Base-by-base conservation (phyloP, 2,329 filamentous ascomycete genomes). In the Lomentospora prolificans region DNA sequence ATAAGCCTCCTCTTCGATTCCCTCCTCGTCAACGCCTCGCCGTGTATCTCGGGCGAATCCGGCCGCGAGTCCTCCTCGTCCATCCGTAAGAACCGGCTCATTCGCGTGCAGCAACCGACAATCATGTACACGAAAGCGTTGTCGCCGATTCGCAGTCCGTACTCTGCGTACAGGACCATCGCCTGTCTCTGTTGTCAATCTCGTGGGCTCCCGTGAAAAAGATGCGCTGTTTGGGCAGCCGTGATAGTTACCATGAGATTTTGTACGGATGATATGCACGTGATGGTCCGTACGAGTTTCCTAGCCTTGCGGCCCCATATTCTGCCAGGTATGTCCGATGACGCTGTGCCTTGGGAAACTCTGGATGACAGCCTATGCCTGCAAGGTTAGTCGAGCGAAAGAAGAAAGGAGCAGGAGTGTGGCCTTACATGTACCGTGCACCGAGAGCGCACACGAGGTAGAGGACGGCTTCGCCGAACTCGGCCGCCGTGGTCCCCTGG, bases 71-170 rank as follows among this genome's bases (percentile, higher is more conserved):
- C 65, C 48, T 72, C 70, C 17, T 65, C 61, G 53, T 72, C 70
- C 58, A 72, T 69, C 53, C 70, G 69, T 5, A 72, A 61, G n/a
- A 70, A 69, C 50, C 72, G 70, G 2, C 70, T 70, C 69, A 72
- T 71, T 30, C 70, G 69, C 5, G 72, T 69, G 22, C 69, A 65
- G 17, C 72, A 62, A n/a, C 70, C 70, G 36, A 70, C 71, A 17
- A 72, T 59, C 69, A 72, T 72, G 33, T 72, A 64, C 17, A 70
- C 70, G 52, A 72, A 68, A 0, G 66, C 67, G 56, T 71, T 72
- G 58, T 72, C 68, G 55, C 70, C 70, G 3, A 68, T 60, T 10
- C 70, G 67, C 44, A 70, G 70, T 55, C 70, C 68, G 30, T 70
- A 72, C 59, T 72, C 70, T 54, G 72, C 69, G 30, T 72, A 64